A percentile compares a stretch with the other conserved stretches of the same genome.
These are phyloP conservation scores for Citeromyces siamensis DNA, from an alignment of 1,139 yeast genomes.

Conservation along the genomic window DNA sequence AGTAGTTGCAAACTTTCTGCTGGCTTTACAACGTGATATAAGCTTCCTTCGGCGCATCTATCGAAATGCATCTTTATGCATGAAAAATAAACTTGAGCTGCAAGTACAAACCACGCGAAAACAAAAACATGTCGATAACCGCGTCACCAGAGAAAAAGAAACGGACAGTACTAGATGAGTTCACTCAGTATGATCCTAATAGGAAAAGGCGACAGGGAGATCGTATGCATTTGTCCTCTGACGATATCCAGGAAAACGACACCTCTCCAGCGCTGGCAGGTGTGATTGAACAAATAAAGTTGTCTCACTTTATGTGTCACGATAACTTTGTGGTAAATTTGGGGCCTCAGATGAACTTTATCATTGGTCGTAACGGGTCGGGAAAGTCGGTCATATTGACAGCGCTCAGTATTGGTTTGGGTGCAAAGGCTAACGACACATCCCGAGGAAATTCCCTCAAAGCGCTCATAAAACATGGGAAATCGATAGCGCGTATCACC, in stretches of 20 bases:
- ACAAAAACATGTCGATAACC: not conserved
- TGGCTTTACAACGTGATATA: no score
- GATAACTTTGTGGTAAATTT: constrained; percentile 61
- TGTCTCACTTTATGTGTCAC: constrained; percentile 79
- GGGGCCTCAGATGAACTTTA: constrained; percentile 81
- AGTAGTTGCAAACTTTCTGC: no score
- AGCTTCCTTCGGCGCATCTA: no score
- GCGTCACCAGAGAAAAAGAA: constrained; percentile 8
- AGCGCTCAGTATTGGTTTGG: constrained; percentile 82
- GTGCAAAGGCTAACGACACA: constrained; percentile 91
- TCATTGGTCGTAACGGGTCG: constrained; percentile 90
- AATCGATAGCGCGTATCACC: constrained; percentile 44
- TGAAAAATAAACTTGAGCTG: no score
- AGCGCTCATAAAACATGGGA: constrained; percentile 70
- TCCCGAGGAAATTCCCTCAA: constrained; percentile 68
- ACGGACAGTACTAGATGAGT: constrained; percentile 14
- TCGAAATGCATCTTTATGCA: no score
- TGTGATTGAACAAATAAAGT: constrained; percentile 39
- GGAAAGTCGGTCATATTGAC: constrained; percentile 93
- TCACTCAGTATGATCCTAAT: constrained; percentile 16
- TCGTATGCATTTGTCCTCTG: constrained; percentile 12
- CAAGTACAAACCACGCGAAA: not conserved
- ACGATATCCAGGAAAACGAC: constrained; percentile 7
- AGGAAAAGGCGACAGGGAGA: constrained; percentile 12
- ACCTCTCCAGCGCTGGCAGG: constrained; percentile 34